These are phyloP conservation scores for Fusarium sp. DNA, from an alignment of 2,329 filamentous ascomycete genomes.

Conservation along the genomic window DNA sequence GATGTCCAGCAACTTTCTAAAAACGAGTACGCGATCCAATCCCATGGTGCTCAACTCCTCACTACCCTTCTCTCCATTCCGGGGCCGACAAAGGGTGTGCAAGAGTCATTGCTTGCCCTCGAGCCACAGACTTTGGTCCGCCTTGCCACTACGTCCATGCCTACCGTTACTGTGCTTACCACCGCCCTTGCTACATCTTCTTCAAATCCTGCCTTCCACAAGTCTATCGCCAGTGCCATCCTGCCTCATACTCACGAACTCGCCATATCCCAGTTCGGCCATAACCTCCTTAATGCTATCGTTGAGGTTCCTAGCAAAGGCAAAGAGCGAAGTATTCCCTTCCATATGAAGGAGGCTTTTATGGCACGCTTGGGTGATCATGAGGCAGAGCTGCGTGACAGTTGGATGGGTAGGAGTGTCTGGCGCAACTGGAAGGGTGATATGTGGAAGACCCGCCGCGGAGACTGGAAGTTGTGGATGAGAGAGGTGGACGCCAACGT, in stretches of 20 bases:
- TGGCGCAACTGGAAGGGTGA: constrained; percentile 68
- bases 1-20: constrained; percentile 52
- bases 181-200: constrained; percentile 59
- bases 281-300: constrained; percentile 60
- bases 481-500: constrained; percentile 54
- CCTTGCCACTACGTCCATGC: constrained; percentile 66
- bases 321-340: constrained; percentile 58
- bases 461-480: constrained; percentile 65
- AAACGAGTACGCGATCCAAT: constrained; percentile 65
- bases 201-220: constrained; percentile 63
- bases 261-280: constrained; percentile 59
- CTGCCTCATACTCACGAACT: constrained; percentile 56
- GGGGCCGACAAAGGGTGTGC: constrained; percentile 75
- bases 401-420: constrained; percentile 63
- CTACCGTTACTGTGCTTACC: constrained; percentile 59
- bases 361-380: constrained; percentile 57
- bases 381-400: constrained; percentile 60
- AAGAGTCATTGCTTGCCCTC: constrained; percentile 73
- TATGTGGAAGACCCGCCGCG: constrained; percentile 60
- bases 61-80: constrained; percentile 80
- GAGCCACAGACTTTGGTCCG: constrained; percentile 63
- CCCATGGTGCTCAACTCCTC: constrained; percentile 82
- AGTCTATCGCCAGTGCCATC: constrained; percentile 59
- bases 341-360: constrained; percentile 65
- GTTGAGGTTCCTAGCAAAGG: constrained; percentile 59